Conservation (phyloP, 2,329 filamentous ascomycete species). For the Paraconiothyrium sp. region DNA sequence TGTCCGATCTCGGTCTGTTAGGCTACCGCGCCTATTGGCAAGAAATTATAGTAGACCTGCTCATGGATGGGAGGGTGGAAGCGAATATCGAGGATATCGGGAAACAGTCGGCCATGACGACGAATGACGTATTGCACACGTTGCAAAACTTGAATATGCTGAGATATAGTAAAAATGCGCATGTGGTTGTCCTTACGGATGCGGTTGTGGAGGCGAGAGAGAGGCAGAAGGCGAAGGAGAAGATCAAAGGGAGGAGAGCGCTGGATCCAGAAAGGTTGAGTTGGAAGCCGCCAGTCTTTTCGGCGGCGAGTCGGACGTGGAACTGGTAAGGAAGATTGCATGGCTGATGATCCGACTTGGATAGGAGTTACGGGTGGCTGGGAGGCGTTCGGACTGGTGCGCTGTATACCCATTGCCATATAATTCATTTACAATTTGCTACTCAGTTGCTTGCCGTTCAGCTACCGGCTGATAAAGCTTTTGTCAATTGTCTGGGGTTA, state of each 20-base stretch:
- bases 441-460: no score
- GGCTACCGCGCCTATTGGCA: slow-evolving; percentile 99
- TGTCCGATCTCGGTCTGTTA: slow-evolving; percentile 90
- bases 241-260: slow-evolving; percentile 76
- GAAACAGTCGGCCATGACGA: slow-evolving; percentile 87
- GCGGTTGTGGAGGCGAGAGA: slow-evolving; percentile 75
- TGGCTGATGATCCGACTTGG: neutral
- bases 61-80: slow-evolving; percentile 74
- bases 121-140: slow-evolving; percentile 94
- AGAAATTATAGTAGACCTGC: slow-evolving; percentile 87
- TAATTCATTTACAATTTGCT: neutral
- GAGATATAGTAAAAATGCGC: slow-evolving; percentile 93
- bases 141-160: slow-evolving; percentile 94
- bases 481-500: no score
- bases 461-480: neutral
- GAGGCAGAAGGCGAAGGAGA: slow-evolving; percentile 80
- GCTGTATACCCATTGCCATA: slow-evolving; percentile 5
- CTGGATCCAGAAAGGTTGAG: slow-evolving; percentile 83
- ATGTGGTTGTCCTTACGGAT: slow-evolving; percentile 93
- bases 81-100: slow-evolving; percentile 89
- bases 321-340: slow-evolving; percentile 72
- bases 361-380: neutral
- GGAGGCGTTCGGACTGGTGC: neutral
- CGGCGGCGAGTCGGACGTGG: slow-evolving; percentile 89
- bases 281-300: slow-evolving; percentile 97